Evolutionary conservation across 2,329 filamentous ascomycete genomes (phyloP).

Genomic region (Parafenestella ontariensis): DNA sequence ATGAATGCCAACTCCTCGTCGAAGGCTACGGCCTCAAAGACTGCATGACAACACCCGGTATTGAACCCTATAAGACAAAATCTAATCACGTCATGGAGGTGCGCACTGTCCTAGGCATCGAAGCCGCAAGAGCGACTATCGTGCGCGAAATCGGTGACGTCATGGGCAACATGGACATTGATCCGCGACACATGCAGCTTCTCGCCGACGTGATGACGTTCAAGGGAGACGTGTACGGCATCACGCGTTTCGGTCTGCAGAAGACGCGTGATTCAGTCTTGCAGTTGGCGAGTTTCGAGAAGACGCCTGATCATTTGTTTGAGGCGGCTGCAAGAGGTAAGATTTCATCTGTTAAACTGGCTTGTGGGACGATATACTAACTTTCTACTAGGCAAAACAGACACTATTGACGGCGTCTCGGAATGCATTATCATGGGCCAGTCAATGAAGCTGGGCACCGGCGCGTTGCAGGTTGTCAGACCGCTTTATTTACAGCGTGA

Average conservation of each 20-base stretch:
- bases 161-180: conserved; percentile 94
- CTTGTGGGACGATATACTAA: not conserved
- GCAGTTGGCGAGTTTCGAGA: conserved; percentile 95
- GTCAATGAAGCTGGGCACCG: conserved; percentile 89
- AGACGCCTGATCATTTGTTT: conserved; percentile 96
- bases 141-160: conserved; percentile 85
- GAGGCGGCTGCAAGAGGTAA: conserved; percentile 93
- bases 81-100: conserved; percentile 93
- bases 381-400: conserved; percentile 43
- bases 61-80: conserved; percentile 75
- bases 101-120: conserved; percentile 86
- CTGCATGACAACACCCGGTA: conserved; percentile 93
- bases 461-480: conserved; percentile 87
- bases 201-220: conserved; percentile 99
- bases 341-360: conserved; percentile 42
- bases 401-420: conserved; percentile 89
- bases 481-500: conserved; percentile 57
- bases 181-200: conserved; percentile 96
- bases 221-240: conserved; percentile 95
- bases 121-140: conserved; percentile 90
- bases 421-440: conserved; percentile 99
- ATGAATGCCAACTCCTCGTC: conserved; percentile 69
- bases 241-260: conserved; percentile 92
- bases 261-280: conserved; percentile 96
- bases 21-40: conserved; percentile 90